Conservation (phyloP, 768 basidiomycete genomes). For the Chiua virens region DNA sequence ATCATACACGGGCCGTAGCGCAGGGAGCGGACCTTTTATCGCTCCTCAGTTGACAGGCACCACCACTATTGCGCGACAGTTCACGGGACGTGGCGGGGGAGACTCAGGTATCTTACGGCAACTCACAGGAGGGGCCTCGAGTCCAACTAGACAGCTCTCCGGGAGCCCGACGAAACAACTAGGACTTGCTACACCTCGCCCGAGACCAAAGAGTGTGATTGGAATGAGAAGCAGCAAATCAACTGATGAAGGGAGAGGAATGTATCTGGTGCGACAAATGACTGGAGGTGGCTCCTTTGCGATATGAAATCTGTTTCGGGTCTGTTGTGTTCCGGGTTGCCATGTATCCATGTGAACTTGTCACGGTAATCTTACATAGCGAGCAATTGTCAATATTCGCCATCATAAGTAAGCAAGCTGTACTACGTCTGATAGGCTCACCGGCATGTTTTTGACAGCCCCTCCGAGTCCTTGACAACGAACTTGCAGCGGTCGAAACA, state of each 20-base stretch:
- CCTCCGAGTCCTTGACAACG: slow-evolving; percentile 17
- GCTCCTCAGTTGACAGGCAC: slow-evolving; percentile 64
- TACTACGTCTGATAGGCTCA: neutral
- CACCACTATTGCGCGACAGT: slow-evolving; percentile 73
- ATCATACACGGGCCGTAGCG: slow-evolving; percentile 42
- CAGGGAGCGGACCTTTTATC: slow-evolving; percentile 32
- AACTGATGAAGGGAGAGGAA: slow-evolving; percentile 62
- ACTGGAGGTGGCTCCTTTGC: slow-evolving; percentile 50
- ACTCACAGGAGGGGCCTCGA: slow-evolving; percentile 65
- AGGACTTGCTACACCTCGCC: slow-evolving; percentile 42
- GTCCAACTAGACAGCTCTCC: slow-evolving; percentile 63
- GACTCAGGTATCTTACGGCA: slow-evolving; percentile 46
- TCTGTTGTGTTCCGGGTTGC: slow-evolving; percentile 1
- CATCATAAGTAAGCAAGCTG: neutral
- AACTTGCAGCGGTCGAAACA: neutral
- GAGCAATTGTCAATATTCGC: slow-evolving; percentile 9
- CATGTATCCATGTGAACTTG: slow-evolving; percentile 16
- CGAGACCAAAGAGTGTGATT: slow-evolving; percentile 77
- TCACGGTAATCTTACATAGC: no score
- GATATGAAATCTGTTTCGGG: slow-evolving; percentile 16
- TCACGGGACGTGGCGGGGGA: slow-evolving; percentile 58
- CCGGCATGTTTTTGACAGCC: neutral
- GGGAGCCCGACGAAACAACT: slow-evolving; percentile 73
- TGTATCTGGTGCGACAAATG: slow-evolving; percentile 79
- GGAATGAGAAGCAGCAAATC: slow-evolving; percentile 65